Percentiles rank a stretch among this genome's conserved stretches.
phyloP scores from a whole-genome alignment of 2,329 filamentous ascomycete genomes.

The Calonectria montana region DNA sequence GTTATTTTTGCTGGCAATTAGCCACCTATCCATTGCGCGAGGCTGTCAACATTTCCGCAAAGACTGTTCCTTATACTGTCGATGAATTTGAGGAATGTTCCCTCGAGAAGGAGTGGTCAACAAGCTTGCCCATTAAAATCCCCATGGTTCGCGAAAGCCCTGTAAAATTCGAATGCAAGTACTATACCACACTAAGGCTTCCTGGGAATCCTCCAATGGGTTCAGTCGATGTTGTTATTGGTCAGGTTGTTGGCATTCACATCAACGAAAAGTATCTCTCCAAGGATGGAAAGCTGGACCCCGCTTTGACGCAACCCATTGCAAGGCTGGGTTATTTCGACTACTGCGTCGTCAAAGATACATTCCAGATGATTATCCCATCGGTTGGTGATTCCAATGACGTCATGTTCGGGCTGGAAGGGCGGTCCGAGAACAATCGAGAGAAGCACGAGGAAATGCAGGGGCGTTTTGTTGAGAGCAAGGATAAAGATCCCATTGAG shows the following conservation, averaged over 20 bases:
- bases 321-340: conserved; percentile 15
- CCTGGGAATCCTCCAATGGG: conserved; percentile 17
- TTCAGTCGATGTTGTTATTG: conserved; percentile 14
- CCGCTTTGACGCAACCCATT: conserved; percentile 10
- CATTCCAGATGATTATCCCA: conserved; percentile 18
- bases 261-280: conserved; percentile 5
- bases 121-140: background rate
- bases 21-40: conserved; percentile 14
- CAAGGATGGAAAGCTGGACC: conserved; percentile 5
- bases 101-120: conserved; percentile 15
- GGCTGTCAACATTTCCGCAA: conserved; percentile 17
- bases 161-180: conserved; percentile 17
- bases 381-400: background rate
- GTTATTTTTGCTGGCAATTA: conserved; percentile 18
- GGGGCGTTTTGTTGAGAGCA: background rate
- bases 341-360: conserved; percentile 9
- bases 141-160: conserved; percentile 19
- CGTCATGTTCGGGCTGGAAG: background rate
- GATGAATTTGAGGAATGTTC: conserved; percentile 17
- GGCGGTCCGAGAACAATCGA: background rate
- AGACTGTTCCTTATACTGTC: conserved; percentile 6
- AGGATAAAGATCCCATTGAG: background rate
- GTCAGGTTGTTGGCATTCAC: conserved; percentile 7
- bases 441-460: background rate
- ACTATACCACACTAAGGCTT: conserved; percentile 8